A percentile compares a stretch with the other conserved stretches of the same genome.
Evolutionary conservation across 495 filamentous ascomycete genomes (phyloP).

Genomic region (Wilcoxina mikolae): DNA sequence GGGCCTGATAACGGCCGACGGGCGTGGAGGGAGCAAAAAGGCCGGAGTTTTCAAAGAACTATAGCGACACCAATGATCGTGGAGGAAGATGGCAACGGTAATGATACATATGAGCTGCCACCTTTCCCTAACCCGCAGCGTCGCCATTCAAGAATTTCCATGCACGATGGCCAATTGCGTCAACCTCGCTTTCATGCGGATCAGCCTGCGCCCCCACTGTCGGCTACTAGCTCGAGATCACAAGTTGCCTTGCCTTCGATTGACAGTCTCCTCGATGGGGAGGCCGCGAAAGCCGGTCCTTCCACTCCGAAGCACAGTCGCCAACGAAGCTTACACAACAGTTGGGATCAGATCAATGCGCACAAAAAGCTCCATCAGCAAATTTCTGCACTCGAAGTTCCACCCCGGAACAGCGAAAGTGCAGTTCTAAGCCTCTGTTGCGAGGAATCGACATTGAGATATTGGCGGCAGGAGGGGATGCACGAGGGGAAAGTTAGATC

Average conservation of each 20-base stretch:
- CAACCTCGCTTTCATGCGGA: neutral
- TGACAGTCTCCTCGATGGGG: neutral
- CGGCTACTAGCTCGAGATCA: neutral
- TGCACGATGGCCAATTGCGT: neutral
- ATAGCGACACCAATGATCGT: constrained; percentile 20
- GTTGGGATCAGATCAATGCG: neutral
- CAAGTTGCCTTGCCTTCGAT: neutral
- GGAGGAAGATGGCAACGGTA: constrained; percentile 19
- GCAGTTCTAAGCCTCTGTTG: neutral
- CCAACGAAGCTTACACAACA: neutral
- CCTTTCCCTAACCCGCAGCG: neutral
- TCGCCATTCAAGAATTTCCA: neutral
- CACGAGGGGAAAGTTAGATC: neutral
- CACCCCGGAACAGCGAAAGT: neutral
- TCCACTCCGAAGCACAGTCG: neutral
- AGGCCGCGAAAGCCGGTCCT: neutral
- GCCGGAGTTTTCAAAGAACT: constrained; percentile 16
- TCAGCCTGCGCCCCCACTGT: neutral
- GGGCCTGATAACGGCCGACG: constrained; percentile 9
- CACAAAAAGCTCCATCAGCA: neutral
- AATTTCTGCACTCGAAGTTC: neutral
- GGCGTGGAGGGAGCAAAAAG: constrained; percentile 21
- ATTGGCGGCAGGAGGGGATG: neutral
- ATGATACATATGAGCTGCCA: neutral
- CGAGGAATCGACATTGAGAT: neutral